Base-by-base conservation (phyloP, 495 filamentous ascomycete genomes). In the Penicillium subrubescens region DNA sequence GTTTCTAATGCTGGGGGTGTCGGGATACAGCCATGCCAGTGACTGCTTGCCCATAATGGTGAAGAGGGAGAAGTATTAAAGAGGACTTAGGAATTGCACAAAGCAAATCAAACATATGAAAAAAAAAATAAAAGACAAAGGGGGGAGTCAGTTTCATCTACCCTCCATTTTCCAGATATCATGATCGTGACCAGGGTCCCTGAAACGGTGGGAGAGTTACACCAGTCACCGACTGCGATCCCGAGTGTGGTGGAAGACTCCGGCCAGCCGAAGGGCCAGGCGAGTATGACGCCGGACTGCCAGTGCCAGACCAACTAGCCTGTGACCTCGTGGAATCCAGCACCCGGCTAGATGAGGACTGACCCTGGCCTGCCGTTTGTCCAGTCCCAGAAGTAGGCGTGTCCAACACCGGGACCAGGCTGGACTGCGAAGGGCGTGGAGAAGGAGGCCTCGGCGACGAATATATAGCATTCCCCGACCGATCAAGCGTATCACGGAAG, bases 401-500 rank as follows among this genome's bases (percentile, higher is more conserved):
- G n/a, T 68, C 67, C 1, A 60, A 27, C 14, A 57, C 29, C 23
- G 68, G 34, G n/a, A 44, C 33, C 14, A 62, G 53, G 17, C 37
- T 34, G 44, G 60, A 46, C 33, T 59, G 67, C 34, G 50, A 6
- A 27, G 64, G 31, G 7, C 56, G 71, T 21, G 83, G 83, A 7
- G 83, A 83, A 1, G 77, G 53, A 0, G 83, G 83, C 29, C 83
- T 71, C 15, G 77, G 60, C 29, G 79, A 71, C 12, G 82, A 51
- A 48, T 81, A 71, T 35, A 63, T 70, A n/a, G 73, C 54, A 19
- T 82, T 79, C 1, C 85, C 80, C 10, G 85, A 83, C 63, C 83
- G 81, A 59, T 77, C 72, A 11, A 88, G 75, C 14, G 88, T 76
- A 19, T 91, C 87, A n/a, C 89, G 84, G 67, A 89, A 87, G 55